Base-by-base conservation (phyloP, 768 basidiomycete species). In the Pulveroboletus frians region DNA sequence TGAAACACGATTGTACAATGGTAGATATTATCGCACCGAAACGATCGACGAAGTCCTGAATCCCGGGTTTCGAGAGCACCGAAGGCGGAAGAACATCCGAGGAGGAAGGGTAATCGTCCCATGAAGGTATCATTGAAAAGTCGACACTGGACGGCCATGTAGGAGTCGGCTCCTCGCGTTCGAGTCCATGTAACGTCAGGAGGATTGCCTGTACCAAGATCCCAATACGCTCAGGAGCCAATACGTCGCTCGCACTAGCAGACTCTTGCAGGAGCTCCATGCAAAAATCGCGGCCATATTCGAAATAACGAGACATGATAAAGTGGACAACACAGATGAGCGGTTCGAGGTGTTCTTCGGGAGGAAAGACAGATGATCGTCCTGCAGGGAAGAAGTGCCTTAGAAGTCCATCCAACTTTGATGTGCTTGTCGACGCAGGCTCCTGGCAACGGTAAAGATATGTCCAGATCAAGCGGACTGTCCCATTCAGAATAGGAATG, bases 391-490 rank as follows among this genome's bases (percentile, higher is more conserved):
- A 91, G 66, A 94, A 85, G 44, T 83, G 73, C 57, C 83, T 89
- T 43, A 89, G 61, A 34, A 94, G 60, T 1, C 68, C 70, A 53
- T 96, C 92, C 35, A 97, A 68, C 60, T 85, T 91, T 26, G 81
- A 70, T n/a, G 83, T 80, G n/a, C 82, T 83, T 3, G 88, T 85
- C 0, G 92, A 88, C 2, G 80, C 71, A 5, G 87, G 77, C 66
- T 97, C 94, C 54, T 86, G 83, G 61, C 92, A 94, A 14, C 94
- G 85, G 62, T 91, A 94, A n/a, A 96, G 74, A 66, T 96, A 97
- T 2, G 92, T 90, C 94, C 93, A 97, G 30, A 93, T 70, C 36
- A 96, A 68, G 9, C 94, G 83, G 53, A 92, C 64, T 48, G 88
- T 79, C 11, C 89, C 88, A 56, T 93, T 94, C 71, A 94, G 73